Conservation (phyloP, 2,329 filamentous ascomycete genomes). For the Trichoderma sp. region DNA sequence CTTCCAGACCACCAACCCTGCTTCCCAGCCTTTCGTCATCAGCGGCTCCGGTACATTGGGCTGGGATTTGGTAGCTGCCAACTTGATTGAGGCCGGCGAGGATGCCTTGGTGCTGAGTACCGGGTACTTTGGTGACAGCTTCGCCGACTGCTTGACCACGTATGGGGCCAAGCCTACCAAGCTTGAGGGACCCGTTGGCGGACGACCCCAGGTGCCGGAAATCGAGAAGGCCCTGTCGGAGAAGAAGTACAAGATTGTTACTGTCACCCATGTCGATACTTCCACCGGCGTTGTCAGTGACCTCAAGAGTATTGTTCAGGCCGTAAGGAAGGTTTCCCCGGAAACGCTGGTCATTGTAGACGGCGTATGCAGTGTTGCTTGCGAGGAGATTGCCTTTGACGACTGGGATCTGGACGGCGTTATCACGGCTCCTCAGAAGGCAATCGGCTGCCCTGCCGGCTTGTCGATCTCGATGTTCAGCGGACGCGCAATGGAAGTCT, state of each 20-base stretch:
- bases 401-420: constrained; percentile 92
- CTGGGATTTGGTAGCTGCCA: constrained; percentile 96
- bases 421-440: constrained; percentile 94
- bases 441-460: constrained; percentile 92
- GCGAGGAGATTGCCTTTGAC: constrained; percentile 95
- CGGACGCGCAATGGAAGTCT: constrained; percentile 78
- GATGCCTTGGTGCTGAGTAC: constrained; percentile 91
- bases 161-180: constrained; percentile 92
- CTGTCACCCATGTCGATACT: constrained; percentile 96
- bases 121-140: constrained; percentile 95
- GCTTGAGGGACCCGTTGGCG: constrained; percentile 85
- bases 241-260: constrained; percentile 93
- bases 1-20: constrained; percentile 84
- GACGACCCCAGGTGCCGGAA: constrained; percentile 81
- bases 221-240: constrained; percentile 86
- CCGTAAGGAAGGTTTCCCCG: constrained; percentile 84
- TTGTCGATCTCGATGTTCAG: constrained; percentile 95
- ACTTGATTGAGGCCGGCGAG: constrained; percentile 86
- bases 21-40: constrained; percentile 88
- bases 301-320: constrained; percentile 78
- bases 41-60: constrained; percentile 94
- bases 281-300: constrained; percentile 95
- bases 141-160: constrained; percentile 86
- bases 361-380: constrained; percentile 95
- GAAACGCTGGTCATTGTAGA: constrained; percentile 92